A percentile compares a stretch with the other conserved stretches of the same genome.
Conservation (phyloP, 2,329 filamentous ascomycete genomes). For the Aspergillus pseudonomiae region DNA sequence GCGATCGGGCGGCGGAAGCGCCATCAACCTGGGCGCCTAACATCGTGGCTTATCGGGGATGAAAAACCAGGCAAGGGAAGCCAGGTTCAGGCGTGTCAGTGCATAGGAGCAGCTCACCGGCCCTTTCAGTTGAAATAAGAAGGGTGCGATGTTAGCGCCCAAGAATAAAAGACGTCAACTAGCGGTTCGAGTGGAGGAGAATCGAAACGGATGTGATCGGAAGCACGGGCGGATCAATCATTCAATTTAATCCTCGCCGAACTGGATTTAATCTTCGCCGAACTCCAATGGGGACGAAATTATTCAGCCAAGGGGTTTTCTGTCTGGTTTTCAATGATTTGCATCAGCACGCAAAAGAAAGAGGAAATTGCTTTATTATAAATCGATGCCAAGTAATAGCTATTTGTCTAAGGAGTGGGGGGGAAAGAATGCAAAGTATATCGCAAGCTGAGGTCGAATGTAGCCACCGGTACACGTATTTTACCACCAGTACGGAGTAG, state of each 20-base stretch:
- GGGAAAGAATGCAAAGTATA: neutral
- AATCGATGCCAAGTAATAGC: slow-evolving; percentile 1
- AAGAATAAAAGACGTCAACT: slow-evolving; percentile 3
- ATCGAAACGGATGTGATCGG: slow-evolving; percentile 15
- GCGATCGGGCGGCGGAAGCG: slow-evolving; percentile 28
- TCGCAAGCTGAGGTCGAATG: neutral
- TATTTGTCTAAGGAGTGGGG: neutral
- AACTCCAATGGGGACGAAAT: neutral
- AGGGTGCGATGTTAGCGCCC: neutral
- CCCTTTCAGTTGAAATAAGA: slow-evolving; percentile 3
- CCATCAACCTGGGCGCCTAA: slow-evolving; percentile 22
- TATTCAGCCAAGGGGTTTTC: neutral
- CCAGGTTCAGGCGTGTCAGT: slow-evolving; percentile 13
- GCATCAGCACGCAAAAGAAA: neutral
- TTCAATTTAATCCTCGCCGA: neutral
- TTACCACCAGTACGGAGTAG: neutral
- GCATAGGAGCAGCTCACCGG: slow-evolving; percentile 19
- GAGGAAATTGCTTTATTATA: neutral
- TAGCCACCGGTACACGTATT: neutral
- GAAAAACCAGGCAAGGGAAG: slow-evolving; percentile 19
- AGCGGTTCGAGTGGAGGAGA: neutral
- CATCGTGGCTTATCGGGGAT: slow-evolving; percentile 21
- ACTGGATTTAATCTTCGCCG: neutral
- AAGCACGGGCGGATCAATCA: slow-evolving; percentile 5
- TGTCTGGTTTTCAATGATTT: neutral